Evolutionary conservation across 176 grass and related monocot species (phyloP).

Genomic region (Miscanthus lutarioriparius): DNA sequence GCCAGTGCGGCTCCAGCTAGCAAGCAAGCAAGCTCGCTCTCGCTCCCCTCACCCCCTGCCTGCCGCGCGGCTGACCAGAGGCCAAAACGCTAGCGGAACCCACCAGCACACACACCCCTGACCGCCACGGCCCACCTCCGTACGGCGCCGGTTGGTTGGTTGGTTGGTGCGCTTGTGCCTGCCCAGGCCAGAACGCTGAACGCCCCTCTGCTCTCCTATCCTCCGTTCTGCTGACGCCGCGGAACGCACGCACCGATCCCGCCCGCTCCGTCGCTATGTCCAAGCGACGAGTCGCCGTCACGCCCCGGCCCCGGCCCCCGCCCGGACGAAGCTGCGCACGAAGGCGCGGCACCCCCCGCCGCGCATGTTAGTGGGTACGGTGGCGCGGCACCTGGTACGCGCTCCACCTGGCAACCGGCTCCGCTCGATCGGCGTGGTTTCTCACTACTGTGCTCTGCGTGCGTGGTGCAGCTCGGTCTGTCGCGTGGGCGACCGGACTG

Average conservation of each 20-base stretch:
- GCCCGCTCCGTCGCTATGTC: background rate
- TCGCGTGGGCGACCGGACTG: background rate
- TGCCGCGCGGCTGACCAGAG: background rate
- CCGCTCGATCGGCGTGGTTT: slow-evolving; percentile 18
- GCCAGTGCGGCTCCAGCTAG: slow-evolving; percentile 86
- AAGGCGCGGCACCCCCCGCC: slow-evolving; percentile 6
- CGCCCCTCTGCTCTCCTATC: background rate
- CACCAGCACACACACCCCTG: no score
- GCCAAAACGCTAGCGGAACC: background rate
- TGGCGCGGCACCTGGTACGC: background rate
- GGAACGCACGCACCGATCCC: background rate
- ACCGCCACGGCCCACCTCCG: background rate
- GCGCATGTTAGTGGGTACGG: slow-evolving; percentile 30
- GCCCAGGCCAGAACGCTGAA: background rate
- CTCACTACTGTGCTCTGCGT: slow-evolving; percentile 29
- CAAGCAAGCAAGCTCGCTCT: background rate
- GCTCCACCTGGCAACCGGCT: background rate
- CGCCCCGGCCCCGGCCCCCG: background rate
- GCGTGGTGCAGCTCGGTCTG: background rate
- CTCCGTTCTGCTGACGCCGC: slow-evolving; percentile 34
- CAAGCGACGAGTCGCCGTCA: slow-evolving; percentile 10
- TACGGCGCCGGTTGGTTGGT: slow-evolving; percentile 12
- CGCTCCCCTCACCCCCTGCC: background rate
- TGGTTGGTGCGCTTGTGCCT: background rate
- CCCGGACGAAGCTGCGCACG: slow-evolving; percentile 57